Conservation (phyloP, 2,329 filamentous ascomycete species). For the Pseudocercospora macadamiae region DNA sequence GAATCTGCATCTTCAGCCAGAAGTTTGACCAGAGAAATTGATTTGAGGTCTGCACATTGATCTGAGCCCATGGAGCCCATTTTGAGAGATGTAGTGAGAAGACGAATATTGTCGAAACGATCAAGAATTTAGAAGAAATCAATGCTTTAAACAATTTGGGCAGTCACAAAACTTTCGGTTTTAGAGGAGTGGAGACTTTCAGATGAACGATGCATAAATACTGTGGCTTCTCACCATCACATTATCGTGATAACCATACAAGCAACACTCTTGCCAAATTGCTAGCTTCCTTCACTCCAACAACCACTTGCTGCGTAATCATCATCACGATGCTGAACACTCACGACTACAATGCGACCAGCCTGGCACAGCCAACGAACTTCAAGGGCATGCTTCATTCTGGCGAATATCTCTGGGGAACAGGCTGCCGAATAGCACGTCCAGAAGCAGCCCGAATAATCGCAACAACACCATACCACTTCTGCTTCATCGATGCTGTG, state of each 20-base stretch:
- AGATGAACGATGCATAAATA: not conserved
- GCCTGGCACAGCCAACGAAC: constrained; percentile 13
- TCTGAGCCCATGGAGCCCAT: constrained; percentile 4
- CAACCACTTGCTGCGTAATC: no score
- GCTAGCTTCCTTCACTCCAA: no score
- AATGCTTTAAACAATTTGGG: not conserved
- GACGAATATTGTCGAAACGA: no score
- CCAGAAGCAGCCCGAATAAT: constrained; percentile 9
- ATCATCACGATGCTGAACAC: constrained; percentile 3
- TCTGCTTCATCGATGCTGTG: constrained; percentile 16
- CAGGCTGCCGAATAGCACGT: not conserved
- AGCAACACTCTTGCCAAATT: no score
- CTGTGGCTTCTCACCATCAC: not conserved
- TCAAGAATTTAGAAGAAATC: no score
- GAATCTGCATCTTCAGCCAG: not conserved
- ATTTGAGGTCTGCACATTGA: constrained; percentile 6
- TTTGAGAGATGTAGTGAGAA: no score
- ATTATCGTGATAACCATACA: not conserved
- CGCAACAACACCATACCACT: constrained; percentile 13
- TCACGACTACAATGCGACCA: constrained; percentile 9
- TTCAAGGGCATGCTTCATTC: constrained; percentile 11
- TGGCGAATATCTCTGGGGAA: constrained; percentile 8
- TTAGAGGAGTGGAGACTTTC: not conserved
- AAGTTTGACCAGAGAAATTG: constrained; percentile 8
- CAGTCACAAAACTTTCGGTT: no score